Base-by-base conservation (phyloP, 768 basidiomycete species). In the Omphalotus guepiniiformis region DNA sequence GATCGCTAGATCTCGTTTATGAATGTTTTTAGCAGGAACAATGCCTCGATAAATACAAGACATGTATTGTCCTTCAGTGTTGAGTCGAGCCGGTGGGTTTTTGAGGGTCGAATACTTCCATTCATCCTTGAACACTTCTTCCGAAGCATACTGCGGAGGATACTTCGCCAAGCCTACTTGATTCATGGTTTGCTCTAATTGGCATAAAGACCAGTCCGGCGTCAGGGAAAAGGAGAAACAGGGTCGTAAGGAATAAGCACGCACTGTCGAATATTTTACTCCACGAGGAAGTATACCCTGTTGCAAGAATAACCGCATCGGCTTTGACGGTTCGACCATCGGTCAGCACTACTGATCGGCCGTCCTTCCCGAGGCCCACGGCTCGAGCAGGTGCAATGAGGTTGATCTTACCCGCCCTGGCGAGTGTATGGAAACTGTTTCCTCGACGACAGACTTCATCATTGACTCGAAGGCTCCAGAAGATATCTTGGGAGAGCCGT, bases 211-310 rank as follows among this genome's bases (percentile, higher is more conserved):
- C 39, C 8, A 40, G 22, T 23, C 13, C 13, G 22, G 18, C 9
- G 13, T 25, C 16, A 8, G 16, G 7, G 3, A 27, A 29, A 36
- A 34, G 47, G 13, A 18, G 19, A 38, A 29, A 48, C 11, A 47
- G 8, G 29, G 23, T 32, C 19, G 7, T 18, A 25, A 16, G 11
- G n/a, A 13, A 5, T 23, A 27, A 41, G 9, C 11, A 30, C 61
- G 11, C 42, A 66, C 67, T 49, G 36, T 66, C 64, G 32, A 74
- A 66, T 3, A 73, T 55, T 15, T 53, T 51, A 0, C 55, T 51
- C 82, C 82, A 85, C 2, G 82, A 84, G 4, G 79, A 82, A 25
- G 57, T 54, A 55, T 75, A 85, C 1, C 83, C 83, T 3, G 83
- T 83, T 1, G 74, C 74, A 0, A 85, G 66, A 6, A 85, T 64